A percentile compares a stretch with the other conserved stretches of the same genome.
Conservation (phyloP, 108 stramenopile genomes). For the Conticribra guillardii region DNA sequence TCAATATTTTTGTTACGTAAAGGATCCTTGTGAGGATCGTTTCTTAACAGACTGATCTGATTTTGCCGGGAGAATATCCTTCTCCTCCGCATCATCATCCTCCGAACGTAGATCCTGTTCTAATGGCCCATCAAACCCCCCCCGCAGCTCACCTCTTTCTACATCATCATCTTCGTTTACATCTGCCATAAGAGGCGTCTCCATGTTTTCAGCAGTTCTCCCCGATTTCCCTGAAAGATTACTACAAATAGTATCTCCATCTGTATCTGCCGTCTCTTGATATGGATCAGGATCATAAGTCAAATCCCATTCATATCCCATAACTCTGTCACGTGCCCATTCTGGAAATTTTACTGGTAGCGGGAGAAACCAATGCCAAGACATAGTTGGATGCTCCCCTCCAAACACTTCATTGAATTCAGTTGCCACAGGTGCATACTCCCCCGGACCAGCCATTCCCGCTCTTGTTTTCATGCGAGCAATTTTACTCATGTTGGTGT, state of each 20-base stretch:
- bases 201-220: background rate
- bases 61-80: background rate
- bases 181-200: background rate
- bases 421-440: conserved; percentile 73
- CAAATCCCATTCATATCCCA: conserved; percentile 80
- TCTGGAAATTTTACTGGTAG: conserved; percentile 68
- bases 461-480: conserved; percentile 89
- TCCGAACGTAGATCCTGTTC: background rate
- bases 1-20: too few relatives aligned
- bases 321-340: conserved; percentile 72
- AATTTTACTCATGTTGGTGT: conserved; percentile 91
- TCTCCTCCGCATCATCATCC: too few relatives aligned
- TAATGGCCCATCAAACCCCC: background rate
- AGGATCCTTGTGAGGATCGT: background rate
- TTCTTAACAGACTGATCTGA: background rate
- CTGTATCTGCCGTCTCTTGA: conserved; percentile 48
- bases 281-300: conserved; percentile 58
- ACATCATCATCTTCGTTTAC: background rate
- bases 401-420: conserved; percentile 97
- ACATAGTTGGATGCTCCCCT: conserved; percentile 61
- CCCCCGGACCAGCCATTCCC: conserved; percentile 54
- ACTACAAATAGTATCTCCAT: conserved; percentile 22
- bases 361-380: conserved; percentile 85
- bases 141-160: background rate
- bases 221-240: conserved; percentile 2